Conservation (phyloP, 768 basidiomycete genomes). For the Cystoderma amianthinum region DNA sequence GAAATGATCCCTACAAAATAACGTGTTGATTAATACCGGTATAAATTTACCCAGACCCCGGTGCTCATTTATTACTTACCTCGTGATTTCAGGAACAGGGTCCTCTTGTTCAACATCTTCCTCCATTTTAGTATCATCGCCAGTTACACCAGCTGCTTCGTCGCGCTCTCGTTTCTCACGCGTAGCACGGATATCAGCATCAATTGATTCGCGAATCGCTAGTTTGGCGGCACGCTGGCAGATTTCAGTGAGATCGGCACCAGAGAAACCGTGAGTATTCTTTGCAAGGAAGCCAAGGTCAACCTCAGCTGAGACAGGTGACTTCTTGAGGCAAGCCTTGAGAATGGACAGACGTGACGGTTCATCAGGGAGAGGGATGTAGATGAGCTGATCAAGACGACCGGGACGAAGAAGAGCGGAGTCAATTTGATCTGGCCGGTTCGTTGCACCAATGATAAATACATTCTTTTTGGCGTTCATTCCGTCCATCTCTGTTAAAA, state of each 20-base stretch:
- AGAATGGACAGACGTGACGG: conserved; percentile 87
- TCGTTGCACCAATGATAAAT: conserved; percentile 97
- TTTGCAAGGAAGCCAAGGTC: conserved; percentile 84
- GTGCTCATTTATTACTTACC: conserved; percentile 29
- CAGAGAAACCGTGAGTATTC: conserved; percentile 95
- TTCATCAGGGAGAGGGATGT: conserved; percentile 98
- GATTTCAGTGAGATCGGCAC: conserved; percentile 99
- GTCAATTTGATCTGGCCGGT: conserved; percentile 95
- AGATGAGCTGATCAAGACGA: conserved; percentile 98
- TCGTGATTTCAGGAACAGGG: conserved; percentile 85
- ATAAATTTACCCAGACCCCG: background rate
- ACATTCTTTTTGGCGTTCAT: conserved; percentile 99
- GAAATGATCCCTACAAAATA: conserved; percentile 74
- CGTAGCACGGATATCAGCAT: conserved; percentile 75
- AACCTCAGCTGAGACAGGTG: conserved; percentile 78
- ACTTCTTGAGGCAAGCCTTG: conserved; percentile 86
- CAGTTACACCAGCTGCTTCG: conserved; percentile 42
- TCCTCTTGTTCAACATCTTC: conserved; percentile 84
- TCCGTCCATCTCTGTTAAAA: conserved; percentile 97
- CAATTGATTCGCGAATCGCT: conserved; percentile 93
- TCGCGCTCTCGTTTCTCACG: conserved; percentile 80
- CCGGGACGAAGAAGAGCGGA: conserved; percentile 91
- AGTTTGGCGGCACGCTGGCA: conserved; percentile 97
- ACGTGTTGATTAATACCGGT: background rate
- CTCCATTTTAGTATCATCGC: conserved; percentile 56